phyloP scores from a whole-genome alignment of 2,329 filamentous ascomycete genomes.

The Sporothrix schenckii region DNA sequence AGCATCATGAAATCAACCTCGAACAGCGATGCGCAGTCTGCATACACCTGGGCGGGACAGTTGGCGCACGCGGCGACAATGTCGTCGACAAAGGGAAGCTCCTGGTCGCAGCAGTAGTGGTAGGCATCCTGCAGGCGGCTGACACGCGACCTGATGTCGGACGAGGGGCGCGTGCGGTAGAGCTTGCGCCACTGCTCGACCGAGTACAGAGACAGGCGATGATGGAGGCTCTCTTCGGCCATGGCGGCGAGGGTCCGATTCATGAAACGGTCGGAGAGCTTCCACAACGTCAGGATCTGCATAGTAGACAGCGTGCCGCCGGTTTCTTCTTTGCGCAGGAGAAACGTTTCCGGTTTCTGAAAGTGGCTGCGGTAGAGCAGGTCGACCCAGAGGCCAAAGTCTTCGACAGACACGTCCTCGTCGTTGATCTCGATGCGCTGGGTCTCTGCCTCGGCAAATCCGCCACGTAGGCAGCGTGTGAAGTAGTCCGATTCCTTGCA shows the following conservation, averaged over 20 bases:
- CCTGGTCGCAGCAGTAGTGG: constrained; percentile 34
- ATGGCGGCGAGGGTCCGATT: constrained; percentile 29
- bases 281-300: constrained; percentile 38
- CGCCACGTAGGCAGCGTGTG: constrained; percentile 34
- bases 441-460: constrained; percentile 35
- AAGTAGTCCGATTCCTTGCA: constrained; percentile 36
- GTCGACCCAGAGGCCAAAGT: constrained; percentile 38
- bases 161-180: constrained; percentile 34
- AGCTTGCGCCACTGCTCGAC: constrained; percentile 36
- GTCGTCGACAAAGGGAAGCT: constrained; percentile 35
- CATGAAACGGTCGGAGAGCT: constrained; percentile 37
- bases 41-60: constrained; percentile 37
- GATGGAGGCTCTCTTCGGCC: constrained; percentile 37
- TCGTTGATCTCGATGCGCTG: constrained; percentile 36
- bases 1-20: constrained; percentile 37
- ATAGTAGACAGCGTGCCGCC: constrained; percentile 38
- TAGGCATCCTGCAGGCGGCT: constrained; percentile 36
- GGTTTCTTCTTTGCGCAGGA: constrained; percentile 37
- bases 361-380: constrained; percentile 37
- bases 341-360: constrained; percentile 30
- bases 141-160: constrained; percentile 35
- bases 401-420: constrained; percentile 32
- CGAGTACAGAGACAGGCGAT: constrained; percentile 37
- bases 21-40: constrained; percentile 33
- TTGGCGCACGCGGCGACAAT: constrained; percentile 36